Percentiles rank a stretch among this genome's conserved stretches.
phyloP scores from a whole-genome alignment of 176 grass and related monocot genomes.

The Aegilops bicornis region DNA sequence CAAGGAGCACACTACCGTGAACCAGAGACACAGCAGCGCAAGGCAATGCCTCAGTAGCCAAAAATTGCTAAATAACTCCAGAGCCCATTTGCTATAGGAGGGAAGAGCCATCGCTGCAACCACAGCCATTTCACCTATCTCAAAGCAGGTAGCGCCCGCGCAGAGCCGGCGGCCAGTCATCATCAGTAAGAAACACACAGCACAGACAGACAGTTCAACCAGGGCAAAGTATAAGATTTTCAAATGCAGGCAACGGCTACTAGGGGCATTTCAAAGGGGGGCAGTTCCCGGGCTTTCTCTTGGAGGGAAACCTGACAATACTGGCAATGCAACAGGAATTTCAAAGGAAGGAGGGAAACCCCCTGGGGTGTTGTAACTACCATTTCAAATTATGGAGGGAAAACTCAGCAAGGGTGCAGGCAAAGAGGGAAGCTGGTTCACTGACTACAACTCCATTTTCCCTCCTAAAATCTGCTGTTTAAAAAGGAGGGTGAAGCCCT shows the following conservation, averaged over 20 bases:
- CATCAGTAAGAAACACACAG: neutral
- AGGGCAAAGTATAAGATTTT: constrained; percentile 23
- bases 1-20: constrained; percentile 25
- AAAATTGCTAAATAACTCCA: neutral
- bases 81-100: neutral
- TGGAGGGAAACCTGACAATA: constrained; percentile 41
- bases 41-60: neutral
- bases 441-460: constrained; percentile 40
- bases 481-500: constrained; percentile 50
- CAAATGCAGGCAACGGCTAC: constrained; percentile 54
- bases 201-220: neutral
- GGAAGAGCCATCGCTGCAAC: constrained; percentile 39
- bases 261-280: constrained; percentile 30
- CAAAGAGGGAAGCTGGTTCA: constrained; percentile 6
- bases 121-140: constrained; percentile 65
- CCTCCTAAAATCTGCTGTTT: constrained; percentile 86
- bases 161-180: neutral
- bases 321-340: constrained; percentile 44
- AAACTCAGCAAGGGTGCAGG: constrained; percentile 30
- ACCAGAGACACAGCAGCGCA: constrained; percentile 11
- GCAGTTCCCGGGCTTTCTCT: constrained; percentile 40
- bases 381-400: constrained; percentile 56
- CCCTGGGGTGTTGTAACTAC: constrained; percentile 15
- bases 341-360: constrained; percentile 44
- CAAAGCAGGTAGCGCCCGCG: constrained; percentile 25